Base-by-base conservation (phyloP, 768 basidiomycete species). In the Tephrocybe sp. region DNA sequence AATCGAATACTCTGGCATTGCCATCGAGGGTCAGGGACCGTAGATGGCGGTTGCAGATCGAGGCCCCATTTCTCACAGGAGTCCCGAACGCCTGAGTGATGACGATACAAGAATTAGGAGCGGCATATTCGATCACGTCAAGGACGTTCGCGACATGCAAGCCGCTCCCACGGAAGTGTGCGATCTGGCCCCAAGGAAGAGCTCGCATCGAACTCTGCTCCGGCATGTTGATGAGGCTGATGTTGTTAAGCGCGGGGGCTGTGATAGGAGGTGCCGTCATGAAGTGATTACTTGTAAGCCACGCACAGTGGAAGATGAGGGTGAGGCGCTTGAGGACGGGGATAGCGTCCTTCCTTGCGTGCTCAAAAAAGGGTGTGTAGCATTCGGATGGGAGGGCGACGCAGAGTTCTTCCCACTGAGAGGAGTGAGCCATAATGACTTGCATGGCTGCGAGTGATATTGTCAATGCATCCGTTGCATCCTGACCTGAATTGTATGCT, bases 111-210 rank as follows among this genome's bases (percentile, higher is more conserved):
- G 54, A 8, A 20, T 51, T 36, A 18, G 40, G 25, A 14, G 51
- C 25, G 2, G 37, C 28, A 12, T 4, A 11, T 3, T 39, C 18
- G 21, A 57, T 37, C 21, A 44, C 34, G 10, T 45, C 38, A 30
- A 50, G 24, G 5, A 26, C 26, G 6, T 49, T 37, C 4, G 18
- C 43, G n/a, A 46, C 10, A 3, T 36, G 14, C n/a, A 57, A 28
- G 12, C 24, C 39, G 20, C 26, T 25, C 18, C 47, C 48, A 7
- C 33, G 24, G 34, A 53, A 57, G 15, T 41, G 28, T 18, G 40
- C 44, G 15, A 53, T 24, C 25, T 50, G 55, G 3, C 14, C 26
- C 55, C 55, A 57, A 4, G 55, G 51, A n/a, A 57, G 26, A 3
- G 41, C 36, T 4, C 20, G 36, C 34, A 53, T 48, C 15, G 38